A percentile compares a stretch with the other conserved stretches of the same genome.
These are phyloP conservation scores for Candida sp. DNA, from an alignment of 1,139 yeast genomes.

Conservation along the genomic window DNA sequence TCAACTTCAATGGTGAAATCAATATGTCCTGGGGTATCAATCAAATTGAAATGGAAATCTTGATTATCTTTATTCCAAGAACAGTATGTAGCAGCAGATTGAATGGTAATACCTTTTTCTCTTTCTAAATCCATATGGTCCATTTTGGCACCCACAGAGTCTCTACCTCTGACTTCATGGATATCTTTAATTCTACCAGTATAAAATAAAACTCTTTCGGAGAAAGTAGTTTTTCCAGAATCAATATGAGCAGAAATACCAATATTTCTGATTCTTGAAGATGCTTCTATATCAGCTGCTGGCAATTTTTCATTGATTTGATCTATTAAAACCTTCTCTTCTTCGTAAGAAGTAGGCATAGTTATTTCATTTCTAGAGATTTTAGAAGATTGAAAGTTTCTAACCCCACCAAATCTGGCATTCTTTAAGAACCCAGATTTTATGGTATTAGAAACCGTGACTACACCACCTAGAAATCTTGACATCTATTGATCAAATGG, in stretches of 20 bases:
- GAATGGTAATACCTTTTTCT: slow-evolving; percentile 96
- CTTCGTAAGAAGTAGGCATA: slow-evolving; percentile 53
- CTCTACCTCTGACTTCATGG: slow-evolving; percentile 98
- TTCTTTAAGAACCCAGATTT: neutral
- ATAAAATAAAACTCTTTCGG: slow-evolving; percentile 94
- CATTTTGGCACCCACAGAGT: slow-evolving; percentile 96
- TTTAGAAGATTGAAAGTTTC: slow-evolving; percentile 11
- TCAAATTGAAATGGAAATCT: slow-evolving; percentile 84
- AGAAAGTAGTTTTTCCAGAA: slow-evolving; percentile 84
- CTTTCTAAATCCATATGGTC: slow-evolving; percentile 94
- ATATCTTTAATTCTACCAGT: slow-evolving; percentile 98
- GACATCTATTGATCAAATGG: slow-evolving; percentile 6
- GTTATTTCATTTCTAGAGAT: slow-evolving; percentile 9
- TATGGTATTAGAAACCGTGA: slow-evolving; percentile 4
- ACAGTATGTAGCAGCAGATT: slow-evolving; percentile 98
- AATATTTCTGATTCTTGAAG: slow-evolving; percentile 75
- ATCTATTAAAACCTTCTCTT: slow-evolving; percentile 67
- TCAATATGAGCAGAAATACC: slow-evolving; percentile 96
- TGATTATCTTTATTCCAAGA: slow-evolving; percentile 79
- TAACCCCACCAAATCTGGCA: slow-evolving; percentile 1
- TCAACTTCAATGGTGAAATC: slow-evolving; percentile 99
- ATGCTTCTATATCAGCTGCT: slow-evolving; percentile 53
- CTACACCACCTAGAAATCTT: slow-evolving; percentile 8
- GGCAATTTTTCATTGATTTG: slow-evolving; percentile 50
- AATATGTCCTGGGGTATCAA: slow-evolving; percentile 98